phyloP scores from a whole-genome alignment of 495 filamentous ascomycete genomes.

The Aspergillus cavernicola region DNA sequence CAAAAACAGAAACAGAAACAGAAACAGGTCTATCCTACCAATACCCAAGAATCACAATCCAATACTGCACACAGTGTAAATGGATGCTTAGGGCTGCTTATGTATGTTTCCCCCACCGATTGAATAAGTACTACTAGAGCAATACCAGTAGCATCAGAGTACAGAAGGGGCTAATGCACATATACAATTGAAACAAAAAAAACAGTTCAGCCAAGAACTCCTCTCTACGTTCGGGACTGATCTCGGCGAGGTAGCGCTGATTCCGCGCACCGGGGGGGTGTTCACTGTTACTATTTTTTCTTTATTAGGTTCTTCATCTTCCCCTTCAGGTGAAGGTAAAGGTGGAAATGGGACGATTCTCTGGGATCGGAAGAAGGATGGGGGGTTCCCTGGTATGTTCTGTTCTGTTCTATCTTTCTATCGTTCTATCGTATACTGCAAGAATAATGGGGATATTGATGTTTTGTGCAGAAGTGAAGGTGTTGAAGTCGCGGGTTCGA shows the following conservation, averaged over 20 bases:
- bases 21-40: too few relatives aligned
- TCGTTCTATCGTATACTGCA: too few relatives aligned
- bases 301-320: conserved; percentile 1
- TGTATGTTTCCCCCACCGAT: conserved; percentile 45
- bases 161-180: too few relatives aligned
- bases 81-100: conserved; percentile 89
- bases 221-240: conserved; percentile 88
- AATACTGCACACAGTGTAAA: conserved; percentile 81
- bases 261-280: conserved; percentile 78
- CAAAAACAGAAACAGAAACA: conserved; percentile 23
- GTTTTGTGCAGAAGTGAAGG: conserved; percentile 62
- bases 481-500: conserved; percentile 83
- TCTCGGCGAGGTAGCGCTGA: conserved; percentile 86
- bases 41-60: conserved; percentile 64
- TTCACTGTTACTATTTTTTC: conserved; percentile 69
- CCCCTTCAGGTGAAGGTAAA: neutral
- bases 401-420: neutral
- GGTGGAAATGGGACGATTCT: conserved; percentile 43
- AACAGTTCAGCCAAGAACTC: conserved; percentile 86
- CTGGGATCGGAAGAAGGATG: conserved; percentile 87
- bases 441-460: neutral
- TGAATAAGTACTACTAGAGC: too few relatives aligned
- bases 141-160: too few relatives aligned
- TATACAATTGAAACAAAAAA: neutral
- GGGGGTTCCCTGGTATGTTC: conserved; percentile 80